Base-by-base conservation (phyloP, 140 eudicot genomes). In the Oenanthe javanica region DNA sequence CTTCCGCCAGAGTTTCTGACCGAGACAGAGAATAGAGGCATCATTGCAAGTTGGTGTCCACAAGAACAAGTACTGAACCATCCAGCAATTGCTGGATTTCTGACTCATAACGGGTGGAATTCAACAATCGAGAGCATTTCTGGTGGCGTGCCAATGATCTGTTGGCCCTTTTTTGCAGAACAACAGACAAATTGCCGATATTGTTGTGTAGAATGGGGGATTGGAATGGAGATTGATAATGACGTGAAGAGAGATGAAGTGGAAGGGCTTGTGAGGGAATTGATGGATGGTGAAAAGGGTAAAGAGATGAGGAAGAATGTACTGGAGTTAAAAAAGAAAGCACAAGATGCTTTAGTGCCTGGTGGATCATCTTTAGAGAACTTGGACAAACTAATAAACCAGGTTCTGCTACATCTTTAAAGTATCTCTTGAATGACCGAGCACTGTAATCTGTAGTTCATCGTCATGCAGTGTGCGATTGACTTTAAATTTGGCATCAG, bases 91-190 rank as follows among this genome's bases (percentile, higher is more conserved):
- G 91, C 90, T 47, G 93, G 87, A 50, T 91, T 91, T 52, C 75
- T 91, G 86, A 93, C 96, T 5, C 96, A 93, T 63, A 76, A 86
- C 36, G 94, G 96, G 36, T 93, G 96, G 96, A 91, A 92, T 55
- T 92, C 96, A 51, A 92, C 92, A 2, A 47, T 90, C 10, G 96
- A 92, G 84, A 90, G 96, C 46, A 83, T 92, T n/a, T 75, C 84
- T 1, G 79, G 76, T 1, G 96, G 97, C 0, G 92, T 92, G 51
- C 97, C 96, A 0, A 36, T 92, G 87, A 87, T 92, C 40, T 90
- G 90, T 59, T 92, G 97, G 96, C 96, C 97, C 0, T 90, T 90
- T 82, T 92, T 92, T 43, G 90, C 96, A 0, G 97, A 92, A 72
- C 97, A 89, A 75, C 89, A 83, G 50, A 91, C 90, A 19, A 91